These are phyloP conservation scores for Talaromyces marneffei DNA, from an alignment of 2,329 filamentous ascomycete species.

Conservation along the genomic window DNA sequence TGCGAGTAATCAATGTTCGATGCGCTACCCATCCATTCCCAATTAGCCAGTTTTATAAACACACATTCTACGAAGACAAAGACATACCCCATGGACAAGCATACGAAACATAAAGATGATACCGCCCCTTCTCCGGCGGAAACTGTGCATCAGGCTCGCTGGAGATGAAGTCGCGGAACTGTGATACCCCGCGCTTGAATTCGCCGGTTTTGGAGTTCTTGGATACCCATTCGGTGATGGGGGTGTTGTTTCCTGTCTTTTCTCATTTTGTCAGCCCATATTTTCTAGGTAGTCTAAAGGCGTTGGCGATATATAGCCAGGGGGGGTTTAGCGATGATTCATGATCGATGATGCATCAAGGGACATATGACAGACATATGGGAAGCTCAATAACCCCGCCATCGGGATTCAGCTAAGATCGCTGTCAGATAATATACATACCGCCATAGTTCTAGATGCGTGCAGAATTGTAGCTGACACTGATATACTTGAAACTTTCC, in stretches of 20 bases:
- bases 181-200: constrained; percentile 81
- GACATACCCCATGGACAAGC: constrained; percentile 76
- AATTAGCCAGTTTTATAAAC: background rate
- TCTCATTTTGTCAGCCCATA: background rate
- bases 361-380: no score
- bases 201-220: constrained; percentile 74
- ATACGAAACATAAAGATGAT: constrained; percentile 92
- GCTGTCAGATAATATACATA: constrained; percentile 17
- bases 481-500: background rate
- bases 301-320: no score
- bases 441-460: constrained; percentile 28
- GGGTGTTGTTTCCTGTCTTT: constrained; percentile 9
- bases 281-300: constrained; percentile 17
- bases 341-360: background rate
- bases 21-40: constrained; percentile 61
- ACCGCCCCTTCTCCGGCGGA: constrained; percentile 78
- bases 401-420: background rate
- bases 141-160: constrained; percentile 66
- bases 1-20: constrained; percentile 77
- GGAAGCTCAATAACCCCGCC: background rate
- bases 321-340: background rate
- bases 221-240: constrained; percentile 77
- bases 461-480: background rate
- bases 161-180: constrained; percentile 77
- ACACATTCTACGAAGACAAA: background rate